Evolutionary conservation across 1,284 basidiomycete genomes (phyloP), one percentile per base, ranked within the genome.

Genomic region (Pseudozyma flocculosa): DNA sequence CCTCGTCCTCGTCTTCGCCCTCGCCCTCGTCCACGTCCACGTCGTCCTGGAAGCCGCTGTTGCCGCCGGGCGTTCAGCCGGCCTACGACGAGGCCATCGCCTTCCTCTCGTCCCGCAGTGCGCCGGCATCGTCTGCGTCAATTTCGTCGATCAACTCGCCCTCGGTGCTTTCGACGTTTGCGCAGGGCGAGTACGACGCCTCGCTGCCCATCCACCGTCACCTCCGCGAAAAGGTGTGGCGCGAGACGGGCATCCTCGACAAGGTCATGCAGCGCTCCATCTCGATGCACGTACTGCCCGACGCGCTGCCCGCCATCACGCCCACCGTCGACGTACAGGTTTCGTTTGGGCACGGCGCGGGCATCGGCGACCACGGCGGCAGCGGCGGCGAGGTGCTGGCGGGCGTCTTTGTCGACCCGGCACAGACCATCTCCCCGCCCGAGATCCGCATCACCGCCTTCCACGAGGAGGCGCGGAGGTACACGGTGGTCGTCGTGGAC

Each of bases 271-370:
- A 96, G 78, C 87, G 92, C 68, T 78, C 94, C 42, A 83, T 88
- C 70, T 87, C 92, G 79, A 91, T 96, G 89, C 81, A 87, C 46
- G 86, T 97, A 47, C 82, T 95, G 3, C 93, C 94, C 0, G 94
- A 97, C 76, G 80, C 93, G 2, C 77, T 96, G 8, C 85, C 89
- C 0, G 81, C 81, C 30, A 78, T 94, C 18, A 84, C 84, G 45
- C 90, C 92, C 0, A 84, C 84, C 10, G 76, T 88, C 21, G 89
- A 93, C 74, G 79, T 92, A 5, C 86, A 85, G 51, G 72, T 92
- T 40, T 82, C 83, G 13, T 84, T 85, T 62, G 76, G 83, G 7
- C 76, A 54, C 77, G 66, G 78, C 70, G 1, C 72, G 70, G 46
- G 80, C 2, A 59, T 65, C 24, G 68, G 66, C 7, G 74, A 76